Evolutionary conservation across 2,329 filamentous ascomycete species (phyloP).

Genomic region (Penicillium sp.): DNA sequence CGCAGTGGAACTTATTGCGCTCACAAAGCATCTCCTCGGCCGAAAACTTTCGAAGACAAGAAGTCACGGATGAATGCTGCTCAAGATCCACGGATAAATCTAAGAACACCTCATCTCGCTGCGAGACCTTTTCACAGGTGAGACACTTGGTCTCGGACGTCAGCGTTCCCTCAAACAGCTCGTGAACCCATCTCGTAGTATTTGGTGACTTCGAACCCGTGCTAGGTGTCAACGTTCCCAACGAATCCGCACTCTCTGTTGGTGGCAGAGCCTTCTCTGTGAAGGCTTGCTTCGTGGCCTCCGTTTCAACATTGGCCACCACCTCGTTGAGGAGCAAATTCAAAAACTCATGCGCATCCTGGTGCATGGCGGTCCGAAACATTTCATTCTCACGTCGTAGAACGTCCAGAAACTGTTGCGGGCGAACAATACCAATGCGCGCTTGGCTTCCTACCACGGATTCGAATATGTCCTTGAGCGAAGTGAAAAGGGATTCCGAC

Average conservation of each 20-base stretch:
- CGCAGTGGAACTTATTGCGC: slow-evolving; percentile 97
- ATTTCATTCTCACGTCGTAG: slow-evolving; percentile 91
- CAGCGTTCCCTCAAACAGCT: slow-evolving; percentile 87
- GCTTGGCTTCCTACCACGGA: slow-evolving; percentile 72
- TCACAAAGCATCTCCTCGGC: slow-evolving; percentile 98
- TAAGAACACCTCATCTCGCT: slow-evolving; percentile 88
- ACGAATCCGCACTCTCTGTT: slow-evolving; percentile 37
- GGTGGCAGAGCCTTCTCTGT: slow-evolving; percentile 44
- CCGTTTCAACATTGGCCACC: slow-evolving; percentile 85
- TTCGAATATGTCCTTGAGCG: slow-evolving; percentile 91
- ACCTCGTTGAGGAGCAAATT: slow-evolving; percentile 93
- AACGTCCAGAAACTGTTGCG: slow-evolving; percentile 85
- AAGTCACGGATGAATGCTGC: slow-evolving; percentile 90
- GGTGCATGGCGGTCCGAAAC: slow-evolving; percentile 94
- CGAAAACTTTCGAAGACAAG: slow-evolving; percentile 89
- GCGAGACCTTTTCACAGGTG: slow-evolving; percentile 90
- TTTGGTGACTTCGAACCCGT: slow-evolving; percentile 49
- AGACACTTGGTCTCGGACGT: slow-evolving; percentile 94
- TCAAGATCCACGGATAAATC: slow-evolving; percentile 94
- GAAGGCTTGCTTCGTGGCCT: slow-evolving; percentile 45
- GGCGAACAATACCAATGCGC: slow-evolving; percentile 81
- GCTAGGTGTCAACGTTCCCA: slow-evolving; percentile 47
- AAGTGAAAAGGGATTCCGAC: slow-evolving; percentile 89
- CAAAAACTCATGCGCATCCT: slow-evolving; percentile 95
- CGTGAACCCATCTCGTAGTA: slow-evolving; percentile 84